A percentile compares a stretch with the other conserved stretches of the same genome.
Evolutionary conservation across 225 moss, liverwort and hornwort genomes (phyloP).

Genomic region (Rhytidiadelphus loreus): DNA sequence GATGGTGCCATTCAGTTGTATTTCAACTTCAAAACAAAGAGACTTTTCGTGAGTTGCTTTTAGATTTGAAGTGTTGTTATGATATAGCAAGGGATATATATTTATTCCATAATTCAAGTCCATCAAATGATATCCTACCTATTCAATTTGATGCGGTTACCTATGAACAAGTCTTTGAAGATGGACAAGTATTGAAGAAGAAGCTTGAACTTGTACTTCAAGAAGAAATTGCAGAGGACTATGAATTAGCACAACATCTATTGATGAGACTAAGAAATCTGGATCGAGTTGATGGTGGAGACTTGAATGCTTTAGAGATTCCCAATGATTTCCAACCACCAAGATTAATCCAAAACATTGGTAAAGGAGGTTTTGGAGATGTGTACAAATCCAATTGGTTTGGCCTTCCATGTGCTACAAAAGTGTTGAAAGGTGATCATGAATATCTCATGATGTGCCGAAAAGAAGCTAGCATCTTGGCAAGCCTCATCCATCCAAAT

Average conservation of each 20-base stretch:
- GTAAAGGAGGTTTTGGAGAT: not conserved
- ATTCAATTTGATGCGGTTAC: not conserved
- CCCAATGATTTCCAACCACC: not conserved
- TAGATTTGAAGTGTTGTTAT: not conserved
- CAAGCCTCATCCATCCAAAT: not conserved
- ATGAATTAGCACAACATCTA: not conserved
- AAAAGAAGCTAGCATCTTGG: not conserved
- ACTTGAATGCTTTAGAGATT: not conserved
- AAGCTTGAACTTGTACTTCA: not conserved
- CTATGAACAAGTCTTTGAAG: not conserved
- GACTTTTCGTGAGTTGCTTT: not conserved
- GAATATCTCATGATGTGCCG: not conserved
- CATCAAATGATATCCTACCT: not conserved
- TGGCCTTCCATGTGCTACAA: not conserved
- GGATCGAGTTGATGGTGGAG: not conserved
- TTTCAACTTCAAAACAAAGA: not conserved
- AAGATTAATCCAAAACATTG: not conserved
- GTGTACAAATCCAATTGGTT: not conserved
- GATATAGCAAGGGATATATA: not conserved
- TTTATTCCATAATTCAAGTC: not conserved
- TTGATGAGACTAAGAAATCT: not conserved
- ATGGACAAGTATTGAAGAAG: not conserved
- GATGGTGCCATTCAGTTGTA: not conserved
- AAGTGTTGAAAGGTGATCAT: not conserved
- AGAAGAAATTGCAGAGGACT: not conserved